A percentile compares a stretch with the other conserved stretches of the same genome.
Evolutionary conservation across 768 basidiomycete species (phyloP).

Genomic region (Leccinum barrowsii): DNA sequence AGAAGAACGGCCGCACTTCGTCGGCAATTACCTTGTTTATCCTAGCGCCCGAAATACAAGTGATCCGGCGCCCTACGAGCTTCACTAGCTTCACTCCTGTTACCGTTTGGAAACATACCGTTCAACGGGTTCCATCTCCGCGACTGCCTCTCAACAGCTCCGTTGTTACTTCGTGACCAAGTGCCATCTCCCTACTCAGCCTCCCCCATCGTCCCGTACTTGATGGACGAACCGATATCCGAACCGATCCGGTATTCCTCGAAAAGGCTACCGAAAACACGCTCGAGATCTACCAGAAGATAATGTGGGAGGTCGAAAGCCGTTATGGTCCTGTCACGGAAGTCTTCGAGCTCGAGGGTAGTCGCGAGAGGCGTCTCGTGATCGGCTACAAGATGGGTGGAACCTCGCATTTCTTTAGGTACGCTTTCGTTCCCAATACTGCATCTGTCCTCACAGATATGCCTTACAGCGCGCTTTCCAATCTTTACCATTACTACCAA

Average conservation of each 20-base stretch:
- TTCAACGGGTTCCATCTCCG: conserved; percentile 80
- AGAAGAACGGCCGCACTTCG: no score
- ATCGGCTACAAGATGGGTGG: conserved; percentile 97
- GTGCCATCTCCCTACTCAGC: conserved; percentile 73
- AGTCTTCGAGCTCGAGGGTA: conserved; percentile 92
- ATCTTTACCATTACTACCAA: conserved; percentile 96
- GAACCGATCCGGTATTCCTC: conserved; percentile 79
- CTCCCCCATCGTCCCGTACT: conserved; percentile 36
- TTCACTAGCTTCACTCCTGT: conserved; percentile 44
- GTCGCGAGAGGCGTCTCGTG: conserved; percentile 85
- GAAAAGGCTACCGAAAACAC: conserved; percentile 94
- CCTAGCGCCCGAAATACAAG: no score
- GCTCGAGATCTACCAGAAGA: conserved; percentile 83
- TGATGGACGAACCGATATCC: conserved; percentile 77
- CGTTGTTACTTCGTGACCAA: conserved; percentile 97
- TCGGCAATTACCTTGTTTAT: no score
- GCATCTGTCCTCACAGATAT: conserved; percentile 6
- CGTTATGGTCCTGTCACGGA: conserved; percentile 94
- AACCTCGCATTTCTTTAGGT: conserved; percentile 82
- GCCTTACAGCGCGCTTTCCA: conserved; percentile 71
- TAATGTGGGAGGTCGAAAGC: conserved; percentile 83
- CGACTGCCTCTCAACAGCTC: conserved; percentile 84
- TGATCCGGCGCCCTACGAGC: no score
- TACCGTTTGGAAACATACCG: conserved; percentile 97
- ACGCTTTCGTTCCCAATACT: neutral